phyloP scores from a whole-genome alignment of 1,284 basidiomycete genomes.

The Puccinia horiana region DNA sequence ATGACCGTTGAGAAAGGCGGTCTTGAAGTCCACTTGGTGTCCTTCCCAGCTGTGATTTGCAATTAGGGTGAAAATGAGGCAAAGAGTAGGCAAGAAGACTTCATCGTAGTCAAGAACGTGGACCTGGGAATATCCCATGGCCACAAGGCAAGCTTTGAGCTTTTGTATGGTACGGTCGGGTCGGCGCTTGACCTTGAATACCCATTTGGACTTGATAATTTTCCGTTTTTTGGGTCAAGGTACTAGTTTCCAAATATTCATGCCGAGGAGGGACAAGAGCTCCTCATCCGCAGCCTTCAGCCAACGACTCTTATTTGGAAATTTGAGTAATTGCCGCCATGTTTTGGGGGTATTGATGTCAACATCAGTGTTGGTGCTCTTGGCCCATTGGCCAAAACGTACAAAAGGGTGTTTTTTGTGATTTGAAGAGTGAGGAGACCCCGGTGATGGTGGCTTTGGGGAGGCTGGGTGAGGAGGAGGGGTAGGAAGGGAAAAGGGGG shows the following conservation, averaged over 20 bases:
- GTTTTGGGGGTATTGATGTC: background rate
- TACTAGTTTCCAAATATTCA: background rate
- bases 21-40: background rate
- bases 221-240: background rate
- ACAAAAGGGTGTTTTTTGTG: background rate
- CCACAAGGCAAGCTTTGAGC: background rate
- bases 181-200: slow-evolving; percentile 12
- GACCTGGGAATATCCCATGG: no score
- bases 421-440: background rate
- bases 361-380: background rate
- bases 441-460: background rate
- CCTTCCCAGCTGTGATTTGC: background rate
- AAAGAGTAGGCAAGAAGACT: background rate
- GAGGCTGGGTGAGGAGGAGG: background rate
- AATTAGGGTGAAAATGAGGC: slow-evolving; percentile 3
- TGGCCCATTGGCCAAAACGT: background rate
- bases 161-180: background rate
- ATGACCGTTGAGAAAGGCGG: background rate
- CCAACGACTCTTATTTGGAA: background rate
- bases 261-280: background rate
- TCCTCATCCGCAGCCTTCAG: slow-evolving; percentile 7
- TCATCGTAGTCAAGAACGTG: background rate
- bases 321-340: background rate
- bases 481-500: background rate
- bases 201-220: slow-evolving; percentile 23